These are phyloP conservation scores for Mycena haematopus DNA, from an alignment of 768 basidiomycete genomes.

Conservation along the genomic window DNA sequence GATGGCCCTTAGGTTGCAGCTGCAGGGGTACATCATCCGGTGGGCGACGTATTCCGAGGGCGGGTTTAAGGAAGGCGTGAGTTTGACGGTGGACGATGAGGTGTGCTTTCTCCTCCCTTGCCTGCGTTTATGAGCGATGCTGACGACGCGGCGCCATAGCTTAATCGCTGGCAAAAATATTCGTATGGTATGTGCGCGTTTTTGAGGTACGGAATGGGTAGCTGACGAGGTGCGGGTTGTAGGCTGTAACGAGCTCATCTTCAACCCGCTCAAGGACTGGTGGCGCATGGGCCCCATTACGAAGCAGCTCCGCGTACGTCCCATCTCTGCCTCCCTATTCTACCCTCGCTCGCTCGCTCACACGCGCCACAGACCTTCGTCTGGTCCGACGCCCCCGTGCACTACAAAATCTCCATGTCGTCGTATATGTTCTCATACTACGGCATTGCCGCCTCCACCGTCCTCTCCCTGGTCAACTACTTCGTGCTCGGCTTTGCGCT, in stretches of 20 bases:
- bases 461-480: constrained; percentile 74
- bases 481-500: constrained; percentile 67
- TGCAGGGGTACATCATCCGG: constrained; percentile 76
- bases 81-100: constrained; percentile 90
- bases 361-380: constrained; percentile 56
- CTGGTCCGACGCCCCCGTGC: constrained; percentile 78
- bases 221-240: constrained; percentile 3
- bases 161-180: constrained; percentile 94
- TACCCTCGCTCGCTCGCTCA: neutral
- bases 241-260: constrained; percentile 82
- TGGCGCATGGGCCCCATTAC: constrained; percentile 83
- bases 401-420: constrained; percentile 85
- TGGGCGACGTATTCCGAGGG: constrained; percentile 88
- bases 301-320: constrained; percentile 64
- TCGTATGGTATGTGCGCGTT: constrained; percentile 60
- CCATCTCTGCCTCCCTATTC: neutral
- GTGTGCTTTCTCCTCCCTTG: neutral
- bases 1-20: constrained; percentile 69
- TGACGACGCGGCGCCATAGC: constrained; percentile 27
- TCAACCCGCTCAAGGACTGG: constrained; percentile 85
- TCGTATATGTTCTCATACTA: constrained; percentile 72
- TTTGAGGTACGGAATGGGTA: neutral
- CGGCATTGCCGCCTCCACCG: constrained; percentile 67
- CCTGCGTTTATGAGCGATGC: neutral
- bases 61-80: constrained; percentile 92